Evolutionary conservation across 768 basidiomycete species (phyloP).

Genomic region (Amyloporia xantha): DNA sequence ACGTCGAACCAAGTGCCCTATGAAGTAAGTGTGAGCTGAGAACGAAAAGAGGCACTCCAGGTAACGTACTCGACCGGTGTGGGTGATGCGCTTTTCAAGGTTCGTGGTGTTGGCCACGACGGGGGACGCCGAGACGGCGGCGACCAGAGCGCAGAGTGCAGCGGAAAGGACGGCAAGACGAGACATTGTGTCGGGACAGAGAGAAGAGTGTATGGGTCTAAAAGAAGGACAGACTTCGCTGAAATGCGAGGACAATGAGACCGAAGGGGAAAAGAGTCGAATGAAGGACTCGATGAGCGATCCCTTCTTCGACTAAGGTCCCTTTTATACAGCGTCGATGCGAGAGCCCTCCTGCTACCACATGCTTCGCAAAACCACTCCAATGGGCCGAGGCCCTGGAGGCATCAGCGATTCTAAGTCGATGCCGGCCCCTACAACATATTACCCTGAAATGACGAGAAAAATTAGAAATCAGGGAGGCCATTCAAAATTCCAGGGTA

Average conservation of each 20-base stretch:
- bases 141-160: conserved; percentile 37
- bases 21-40: neutral
- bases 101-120: conserved; percentile 29
- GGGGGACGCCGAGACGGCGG: conserved; percentile 42
- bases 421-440: too few relatives aligned
- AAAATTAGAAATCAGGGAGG: too few relatives aligned
- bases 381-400: too few relatives aligned
- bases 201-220: conserved; percentile 9
- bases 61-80: conserved; percentile 47
- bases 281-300: too few relatives aligned
- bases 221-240: neutral
- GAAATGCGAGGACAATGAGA: neutral
- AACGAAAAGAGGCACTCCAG: conserved; percentile 3
- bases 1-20: conserved; percentile 68
- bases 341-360: too few relatives aligned
- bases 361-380: too few relatives aligned
- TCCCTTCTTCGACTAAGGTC: too few relatives aligned
- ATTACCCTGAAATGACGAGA: too few relatives aligned
- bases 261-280: neutral
- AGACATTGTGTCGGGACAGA: conserved; percentile 27
- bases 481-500: too few relatives aligned
- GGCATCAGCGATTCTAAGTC: too few relatives aligned
- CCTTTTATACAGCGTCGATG: too few relatives aligned
- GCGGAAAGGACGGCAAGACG: conserved; percentile 30
- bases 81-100: conserved; percentile 48